Percentiles rank a stretch among this genome's conserved stretches.
phyloP scores from a whole-genome alignment of 73 alveolate genomes.

The Blepharisma stoltei region DNA sequence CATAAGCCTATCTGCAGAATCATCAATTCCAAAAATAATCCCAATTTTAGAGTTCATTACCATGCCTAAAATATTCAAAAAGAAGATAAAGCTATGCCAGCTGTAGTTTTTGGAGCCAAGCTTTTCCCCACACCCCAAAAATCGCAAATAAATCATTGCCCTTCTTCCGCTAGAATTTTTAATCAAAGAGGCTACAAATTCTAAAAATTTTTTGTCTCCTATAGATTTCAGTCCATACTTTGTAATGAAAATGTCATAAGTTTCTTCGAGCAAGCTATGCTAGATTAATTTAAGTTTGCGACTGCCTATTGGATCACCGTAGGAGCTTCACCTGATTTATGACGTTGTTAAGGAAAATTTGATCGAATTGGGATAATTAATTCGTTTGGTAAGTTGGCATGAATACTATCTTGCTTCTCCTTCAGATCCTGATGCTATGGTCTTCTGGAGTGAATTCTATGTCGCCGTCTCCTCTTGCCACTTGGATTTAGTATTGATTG shows the following conservation, averaged over 20 bases:
- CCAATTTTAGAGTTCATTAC: conserved; percentile 12
- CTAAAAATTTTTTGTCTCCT: conserved; percentile 5
- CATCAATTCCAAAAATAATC: conserved; percentile 1
- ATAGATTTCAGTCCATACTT: conserved; percentile 22
- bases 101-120: background rate
- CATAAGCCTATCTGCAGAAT: conserved; percentile 3
- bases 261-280: background rate
- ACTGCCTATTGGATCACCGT: no score
- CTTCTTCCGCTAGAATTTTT: background rate
- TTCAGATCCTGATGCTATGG: no score
- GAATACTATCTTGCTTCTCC: no score
- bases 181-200: background rate
- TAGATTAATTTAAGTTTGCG: no score
- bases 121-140: conserved; percentile 17
- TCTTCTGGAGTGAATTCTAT: no score
- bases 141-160: background rate
- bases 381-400: no score
- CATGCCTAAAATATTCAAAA: background rate
- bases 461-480: no score
- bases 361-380: no score
- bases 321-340: no score
- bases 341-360: no score
- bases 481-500: no score
- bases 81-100: background rate
- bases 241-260: background rate